These are phyloP conservation scores for Volvariella surrecta DNA, from an alignment of 1,284 basidiomycete genomes.

Conservation along the genomic window DNA sequence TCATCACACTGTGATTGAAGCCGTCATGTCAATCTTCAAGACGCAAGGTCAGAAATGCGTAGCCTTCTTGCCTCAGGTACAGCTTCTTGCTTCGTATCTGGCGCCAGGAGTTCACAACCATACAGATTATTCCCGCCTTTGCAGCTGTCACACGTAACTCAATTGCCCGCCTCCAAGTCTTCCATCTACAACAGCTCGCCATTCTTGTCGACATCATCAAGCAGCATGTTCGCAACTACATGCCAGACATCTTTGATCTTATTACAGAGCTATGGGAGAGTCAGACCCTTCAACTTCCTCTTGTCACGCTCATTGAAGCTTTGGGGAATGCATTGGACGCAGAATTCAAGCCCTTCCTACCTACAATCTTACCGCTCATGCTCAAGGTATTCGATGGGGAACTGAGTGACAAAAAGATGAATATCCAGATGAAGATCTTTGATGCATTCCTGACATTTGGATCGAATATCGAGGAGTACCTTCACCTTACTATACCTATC, in stretches of 20 bases:
- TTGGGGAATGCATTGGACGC: constrained; percentile 95
- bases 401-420: constrained; percentile 67
- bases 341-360: constrained; percentile 98
- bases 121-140: constrained; percentile 96
- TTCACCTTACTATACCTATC: constrained; percentile 94
- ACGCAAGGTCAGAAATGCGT: constrained; percentile 97
- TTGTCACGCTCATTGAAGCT: constrained; percentile 91
- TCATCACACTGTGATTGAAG: constrained; percentile 94
- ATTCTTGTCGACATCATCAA: constrained; percentile 97
- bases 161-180: constrained; percentile 80
- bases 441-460: constrained; percentile 95
- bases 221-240: constrained; percentile 93
- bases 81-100: constrained; percentile 16
- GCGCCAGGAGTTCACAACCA: constrained; percentile 7
- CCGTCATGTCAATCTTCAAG: constrained; percentile 99
- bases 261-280: constrained; percentile 91
- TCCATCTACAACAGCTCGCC: constrained; percentile 94
- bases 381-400: constrained; percentile 90
- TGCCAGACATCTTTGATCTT: constrained; percentile 74
- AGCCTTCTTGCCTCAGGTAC: constrained; percentile 87
- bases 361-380: constrained; percentile 84
- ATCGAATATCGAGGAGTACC: constrained; percentile 94
- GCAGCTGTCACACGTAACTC: constrained; percentile 82
- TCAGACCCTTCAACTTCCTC: constrained; percentile 79
- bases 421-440: constrained; percentile 85